Evolutionary conservation across 495 filamentous ascomycete genomes (phyloP), one percentile per base, ranked within the genome.

Genomic region (Xylaria castorea): DNA sequence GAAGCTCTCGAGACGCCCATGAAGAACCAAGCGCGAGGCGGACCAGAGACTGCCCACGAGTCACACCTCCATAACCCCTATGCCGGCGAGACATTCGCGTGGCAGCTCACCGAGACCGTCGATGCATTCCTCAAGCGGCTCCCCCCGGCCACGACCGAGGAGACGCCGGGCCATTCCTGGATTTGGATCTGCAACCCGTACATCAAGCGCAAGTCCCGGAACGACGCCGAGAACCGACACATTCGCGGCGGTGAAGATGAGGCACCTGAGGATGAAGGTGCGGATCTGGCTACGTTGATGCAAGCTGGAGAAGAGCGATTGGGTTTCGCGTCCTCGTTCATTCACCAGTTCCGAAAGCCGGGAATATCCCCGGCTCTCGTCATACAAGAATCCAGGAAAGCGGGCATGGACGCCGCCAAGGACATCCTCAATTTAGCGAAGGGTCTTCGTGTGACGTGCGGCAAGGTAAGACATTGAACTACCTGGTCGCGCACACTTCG

Each of bases 151-250:
- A 90, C 83, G 7, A 91, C 90, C 1, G 72, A 77, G 11, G 30
- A 70, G 30, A 76, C 75, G 2, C 69, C 68, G 1, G 71, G 72
- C 4, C 84, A 86, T 1, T 86, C 85, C 1, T 96, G 92, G 91
- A 91, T 97, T 50, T 92, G 85, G 82, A 85, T 91, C 68, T 81
- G 79, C 20, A 91, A 92, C 75, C 91, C 91, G 0, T 80, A 76
- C 62, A 76, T 80, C 18, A 73, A 76, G 51, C 73, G 75, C 6
- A 68, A 77, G 36, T 71, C 51, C 34, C 75, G 70, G 50, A 51
- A 38, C 22, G 75, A 76, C 48, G 66, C 70, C 51, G 75, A 60
- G 51, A 79, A 67, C 48, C 79, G 81, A 12, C 80, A 85, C 25
- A 70, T 84, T 7, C 74, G 80, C 8, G 76, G 82, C 1, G 85